A percentile compares a stretch with the other conserved stretches of the same genome.
These are phyloP conservation scores for Lipomyces orientalis DNA, from an alignment of 805 yeast species.

Conservation along the genomic window DNA sequence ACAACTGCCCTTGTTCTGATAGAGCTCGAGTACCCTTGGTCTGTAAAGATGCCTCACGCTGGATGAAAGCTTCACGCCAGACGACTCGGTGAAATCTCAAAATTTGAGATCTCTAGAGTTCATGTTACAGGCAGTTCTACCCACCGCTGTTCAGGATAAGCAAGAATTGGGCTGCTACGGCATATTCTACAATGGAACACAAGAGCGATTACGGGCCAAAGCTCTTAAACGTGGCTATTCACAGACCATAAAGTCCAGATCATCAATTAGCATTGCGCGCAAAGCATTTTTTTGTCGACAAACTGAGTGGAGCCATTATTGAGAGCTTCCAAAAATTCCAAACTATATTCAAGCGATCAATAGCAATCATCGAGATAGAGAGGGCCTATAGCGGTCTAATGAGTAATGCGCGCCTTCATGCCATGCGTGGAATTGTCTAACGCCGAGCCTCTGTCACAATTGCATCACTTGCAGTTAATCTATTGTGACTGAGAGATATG, in stretches of 20 bases:
- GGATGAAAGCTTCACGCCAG: too few relatives aligned
- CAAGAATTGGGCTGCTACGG: background rate
- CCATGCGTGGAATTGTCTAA: too few relatives aligned
- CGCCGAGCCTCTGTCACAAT: too few relatives aligned
- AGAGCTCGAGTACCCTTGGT: background rate
- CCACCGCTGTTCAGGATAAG: background rate
- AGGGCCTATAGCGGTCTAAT: too few relatives aligned
- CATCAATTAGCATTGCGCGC: background rate
- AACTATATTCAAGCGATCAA: background rate
- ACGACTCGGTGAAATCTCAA: too few relatives aligned
- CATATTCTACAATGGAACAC: background rate
- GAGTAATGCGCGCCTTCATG: too few relatives aligned
- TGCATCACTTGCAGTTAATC: too few relatives aligned
- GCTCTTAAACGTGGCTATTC: background rate
- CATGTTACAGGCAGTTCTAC: background rate
- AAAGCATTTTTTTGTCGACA: too few relatives aligned
- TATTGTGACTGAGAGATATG: too few relatives aligned
- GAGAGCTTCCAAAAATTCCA: constrained; percentile 3
- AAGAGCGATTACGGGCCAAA: background rate
- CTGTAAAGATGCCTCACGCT: too few relatives aligned
- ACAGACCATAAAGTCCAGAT: background rate
- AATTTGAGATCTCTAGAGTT: background rate
- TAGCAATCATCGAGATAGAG: too few relatives aligned
- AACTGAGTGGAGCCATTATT: background rate
- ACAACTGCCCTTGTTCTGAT: too few relatives aligned